These are phyloP conservation scores for Picochlorum costavermella DNA, from an alignment of 139 green algal species.

Conservation along the genomic window DNA sequence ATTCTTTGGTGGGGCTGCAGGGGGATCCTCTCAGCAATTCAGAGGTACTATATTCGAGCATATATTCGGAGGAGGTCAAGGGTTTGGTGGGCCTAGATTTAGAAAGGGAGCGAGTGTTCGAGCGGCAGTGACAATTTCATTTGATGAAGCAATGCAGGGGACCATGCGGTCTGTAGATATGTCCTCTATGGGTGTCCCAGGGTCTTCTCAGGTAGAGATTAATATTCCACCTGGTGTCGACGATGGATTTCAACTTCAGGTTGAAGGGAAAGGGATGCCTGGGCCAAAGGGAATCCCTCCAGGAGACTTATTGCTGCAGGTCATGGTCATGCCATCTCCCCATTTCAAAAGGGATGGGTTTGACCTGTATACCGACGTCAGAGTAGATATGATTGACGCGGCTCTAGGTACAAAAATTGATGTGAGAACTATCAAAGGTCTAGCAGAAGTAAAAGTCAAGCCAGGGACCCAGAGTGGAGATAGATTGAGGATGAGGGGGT, in stretches of 20 bases:
- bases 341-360: slow-evolving; percentile 38
- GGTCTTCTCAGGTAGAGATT: slow-evolving; percentile 31
- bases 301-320: slow-evolving; percentile 40
- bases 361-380: slow-evolving; percentile 33
- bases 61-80: slow-evolving; percentile 12
- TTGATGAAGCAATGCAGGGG: slow-evolving; percentile 55
- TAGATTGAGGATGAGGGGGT: slow-evolving; percentile 51
- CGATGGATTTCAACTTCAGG: slow-evolving; percentile 33
- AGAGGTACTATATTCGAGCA: slow-evolving; percentile 20
- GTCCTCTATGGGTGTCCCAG: slow-evolving; percentile 9
- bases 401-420: slow-evolving; percentile 37
- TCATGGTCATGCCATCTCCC: slow-evolving; percentile 41
- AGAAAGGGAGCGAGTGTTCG: slow-evolving; percentile 16
- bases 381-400: slow-evolving; percentile 47
- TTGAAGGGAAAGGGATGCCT: slow-evolving; percentile 20
- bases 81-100: neutral
- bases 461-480: slow-evolving; percentile 53
- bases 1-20: slow-evolving; percentile 36
- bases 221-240: slow-evolving; percentile 55
- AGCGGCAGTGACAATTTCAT: slow-evolving; percentile 24
- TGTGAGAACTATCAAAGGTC: slow-evolving; percentile 51
- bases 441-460: slow-evolving; percentile 36
- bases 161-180: slow-evolving; percentile 29
- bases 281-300: slow-evolving; percentile 12
- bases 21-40: neutral